Evolutionary conservation across 75 land plant genomes (phyloP).

Genomic region (Sequoia sempervirens): DNA sequence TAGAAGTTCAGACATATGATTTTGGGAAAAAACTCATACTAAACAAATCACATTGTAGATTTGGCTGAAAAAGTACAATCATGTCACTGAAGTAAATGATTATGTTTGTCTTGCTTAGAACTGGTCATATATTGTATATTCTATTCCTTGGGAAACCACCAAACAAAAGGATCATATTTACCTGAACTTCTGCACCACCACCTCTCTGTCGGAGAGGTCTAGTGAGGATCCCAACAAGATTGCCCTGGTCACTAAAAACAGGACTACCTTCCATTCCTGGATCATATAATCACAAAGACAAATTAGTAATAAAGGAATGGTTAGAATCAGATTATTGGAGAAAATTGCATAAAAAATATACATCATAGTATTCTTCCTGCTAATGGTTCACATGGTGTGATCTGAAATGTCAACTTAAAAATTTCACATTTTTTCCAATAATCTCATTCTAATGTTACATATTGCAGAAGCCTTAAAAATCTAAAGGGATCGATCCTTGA

Average conservation of each 20-base stretch:
- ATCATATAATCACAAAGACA: constrained; percentile 2
- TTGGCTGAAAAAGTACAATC: neutral
- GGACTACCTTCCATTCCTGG: constrained; percentile 97
- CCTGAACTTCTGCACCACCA: constrained; percentile 89
- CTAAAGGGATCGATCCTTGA: neutral
- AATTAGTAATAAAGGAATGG: neutral
- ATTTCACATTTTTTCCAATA: neutral
- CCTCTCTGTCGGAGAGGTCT: constrained; percentile 67
- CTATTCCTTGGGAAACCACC: neutral
- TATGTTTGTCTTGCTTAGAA: neutral
- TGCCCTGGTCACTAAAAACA: constrained; percentile 57
- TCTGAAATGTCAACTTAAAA: too few relatives aligned
- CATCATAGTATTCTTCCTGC: too few relatives aligned
- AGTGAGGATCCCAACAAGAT: constrained; percentile 64
- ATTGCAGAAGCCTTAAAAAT: too few relatives aligned
- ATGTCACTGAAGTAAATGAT: neutral
- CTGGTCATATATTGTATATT: neutral
- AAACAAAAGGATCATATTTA: constrained; percentile 10
- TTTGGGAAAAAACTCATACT: neutral
- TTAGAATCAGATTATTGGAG: neutral
- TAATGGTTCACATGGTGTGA: too few relatives aligned
- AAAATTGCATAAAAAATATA: constrained; percentile 1
- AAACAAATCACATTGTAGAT: neutral
- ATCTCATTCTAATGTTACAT: neutral
- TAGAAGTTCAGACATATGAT: neutral